Evolutionary conservation across 208 protist species (phyloP), one percentile per base, ranked within the genome.

Genomic region (Chromosphaera perkinsii): DNA sequence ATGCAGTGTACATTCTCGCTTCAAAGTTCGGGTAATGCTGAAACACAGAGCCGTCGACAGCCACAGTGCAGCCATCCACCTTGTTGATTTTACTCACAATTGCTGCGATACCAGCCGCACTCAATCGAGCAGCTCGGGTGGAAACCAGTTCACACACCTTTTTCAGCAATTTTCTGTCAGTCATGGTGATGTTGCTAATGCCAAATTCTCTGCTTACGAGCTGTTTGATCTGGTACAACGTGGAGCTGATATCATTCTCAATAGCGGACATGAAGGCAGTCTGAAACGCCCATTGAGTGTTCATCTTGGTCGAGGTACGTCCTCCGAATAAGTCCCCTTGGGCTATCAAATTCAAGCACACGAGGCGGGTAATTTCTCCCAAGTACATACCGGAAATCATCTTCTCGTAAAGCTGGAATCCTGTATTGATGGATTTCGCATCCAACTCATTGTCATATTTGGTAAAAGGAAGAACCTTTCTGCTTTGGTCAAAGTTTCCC

Each of bases 361-460:
- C 72, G 54, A 77, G 79, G 37, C 86, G 85, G 43, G 60, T 48
- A 52, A 92, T 77, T 73, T 92, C 88, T 33, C 88, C 88, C 20
- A 90, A 76, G 75, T 92, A 92, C 83, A 90, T 88, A 54, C 88
- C 88, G n/a, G 86, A 77, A 47, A 92, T 80, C 47, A 90, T 69
- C 82, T 92, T 92, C 81, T 92, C 88, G 69, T 86, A 81, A 36
- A 72, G 74, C 74, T 88, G 84, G 60, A 73, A 48, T 3, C 83
- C 85, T 39, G 62, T 61, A 78, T 91, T 90, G 51, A 73, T 69
- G 20, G 84, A 85, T 45, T 68, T 67, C 7, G 52, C 49, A 51
- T 91, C 87, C 61, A 90, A 76, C 29, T 75, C 73, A 60, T 84
- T 73, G 58, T 91, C 87, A 75, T 82, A 87, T 56, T 47, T 51